Conservation (phyloP, 1,139 yeast species). For the Geotrichum restrictum region DNA sequence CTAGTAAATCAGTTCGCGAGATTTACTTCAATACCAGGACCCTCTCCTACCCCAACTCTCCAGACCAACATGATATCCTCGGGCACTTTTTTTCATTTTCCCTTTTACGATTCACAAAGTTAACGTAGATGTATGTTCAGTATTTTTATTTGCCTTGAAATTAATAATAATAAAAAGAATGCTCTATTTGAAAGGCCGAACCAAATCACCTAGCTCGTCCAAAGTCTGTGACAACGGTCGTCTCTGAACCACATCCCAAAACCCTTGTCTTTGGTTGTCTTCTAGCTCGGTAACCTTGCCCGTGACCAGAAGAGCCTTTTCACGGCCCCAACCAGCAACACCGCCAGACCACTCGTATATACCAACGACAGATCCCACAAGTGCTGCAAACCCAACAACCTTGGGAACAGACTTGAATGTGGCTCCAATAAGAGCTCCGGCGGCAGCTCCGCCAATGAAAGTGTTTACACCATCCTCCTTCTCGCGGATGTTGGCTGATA, state of each 20-base stretch:
- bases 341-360: conserved; percentile 49
- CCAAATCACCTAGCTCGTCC: conserved; percentile 59
- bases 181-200: conserved; percentile 27
- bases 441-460: conserved; percentile 49
- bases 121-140: no score
- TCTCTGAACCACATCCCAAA: conserved; percentile 81
- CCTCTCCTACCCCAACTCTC: no score
- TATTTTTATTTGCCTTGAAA: no score
- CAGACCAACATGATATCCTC: no score
- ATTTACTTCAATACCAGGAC: no score
- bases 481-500: conserved; percentile 45
- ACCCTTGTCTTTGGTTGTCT: conserved; percentile 56
- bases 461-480: conserved; percentile 47
- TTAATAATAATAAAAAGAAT: no score
- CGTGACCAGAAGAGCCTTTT: conserved; percentile 33
- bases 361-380: conserved; percentile 41
- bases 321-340: conserved; percentile 39
- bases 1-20: no score
- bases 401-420: conserved; percentile 42
- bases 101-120: no score
- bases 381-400: conserved; percentile 45
- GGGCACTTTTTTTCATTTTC: no score
- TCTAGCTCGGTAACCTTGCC: conserved; percentile 35
- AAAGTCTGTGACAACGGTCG: conserved; percentile 79
- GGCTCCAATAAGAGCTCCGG: conserved; percentile 47